Base-by-base conservation (phyloP, 2,329 filamentous ascomycete genomes). In the Fusarium chaquense region DNA sequence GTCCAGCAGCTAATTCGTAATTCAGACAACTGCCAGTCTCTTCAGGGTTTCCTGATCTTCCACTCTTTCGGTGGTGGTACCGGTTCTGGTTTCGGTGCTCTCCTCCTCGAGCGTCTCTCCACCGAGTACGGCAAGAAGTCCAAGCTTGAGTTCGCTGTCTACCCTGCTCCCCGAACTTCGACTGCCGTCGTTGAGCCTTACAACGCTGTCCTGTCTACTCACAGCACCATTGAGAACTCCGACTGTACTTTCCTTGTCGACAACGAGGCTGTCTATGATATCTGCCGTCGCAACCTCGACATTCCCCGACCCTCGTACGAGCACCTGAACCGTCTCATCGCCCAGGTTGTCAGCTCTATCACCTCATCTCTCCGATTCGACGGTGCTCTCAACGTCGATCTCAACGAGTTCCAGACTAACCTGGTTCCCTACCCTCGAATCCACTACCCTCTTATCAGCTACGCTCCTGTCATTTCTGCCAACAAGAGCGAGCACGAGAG, bases 401-500 rank as follows among this genome's bases (percentile, higher is more conserved):
- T 92, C 76, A 91, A 91, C 85, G 90, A 92, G 82, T 92, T 92
- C 86, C 90, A 92, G 85, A 92, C 90, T 79, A 92, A 92, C 83
- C 78, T 92, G 81, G 90, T 92, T 55, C 90, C 90, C 28, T 92
- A 90, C 80, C 90, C 90, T 36, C 89, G 90, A 79, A 92, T 92
- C 72, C 90, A 92, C 84, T 92, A 91, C 81, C 90, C 90, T 54
- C 82, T 92, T 47, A 91, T 92, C 82, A 90, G 87, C 83, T 92
- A 92, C 77, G 89, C 90, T 13, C 90, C 90, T 33, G 90, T 92
- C 73, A 85, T 92, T 70, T 91, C 89, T 24, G 88, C 89, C 62
- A 85, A 87, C 83, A 93, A 92, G 87, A 93, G 91, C 81, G 88
- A 90, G 49, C 93, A 96, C 78, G 93, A 96, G 85, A 93, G 91